These are phyloP conservation scores for Pholiota microspora DNA, from an alignment of 768 basidiomycete genomes.

Conservation along the genomic window DNA sequence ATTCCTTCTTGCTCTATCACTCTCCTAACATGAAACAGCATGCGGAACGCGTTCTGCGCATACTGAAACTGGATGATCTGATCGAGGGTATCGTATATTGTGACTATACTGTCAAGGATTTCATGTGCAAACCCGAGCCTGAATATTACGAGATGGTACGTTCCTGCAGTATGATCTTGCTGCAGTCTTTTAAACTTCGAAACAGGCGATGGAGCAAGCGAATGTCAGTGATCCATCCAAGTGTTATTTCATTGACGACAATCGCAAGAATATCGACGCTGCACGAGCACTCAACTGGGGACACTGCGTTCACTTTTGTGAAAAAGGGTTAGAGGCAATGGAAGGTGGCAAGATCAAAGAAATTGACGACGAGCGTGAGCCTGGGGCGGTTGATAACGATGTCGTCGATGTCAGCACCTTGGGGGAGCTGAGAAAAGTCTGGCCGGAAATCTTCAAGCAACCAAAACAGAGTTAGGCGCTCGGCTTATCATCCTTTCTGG, in stretches of 20 bases:
- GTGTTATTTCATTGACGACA: conserved; percentile 83
- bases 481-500: background rate
- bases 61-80: conserved; percentile 69
- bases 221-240: conserved; percentile 61
- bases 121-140: conserved; percentile 80
- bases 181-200: conserved; percentile 8
- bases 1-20: background rate
- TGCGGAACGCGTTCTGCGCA: conserved; percentile 73
- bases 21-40: conserved; percentile 47
- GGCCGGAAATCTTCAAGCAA: conserved; percentile 70
- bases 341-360: conserved; percentile 61
- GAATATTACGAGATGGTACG: conserved; percentile 64
- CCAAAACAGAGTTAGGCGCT: background rate
- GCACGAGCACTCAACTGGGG: conserved; percentile 70
- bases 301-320: conserved; percentile 74
- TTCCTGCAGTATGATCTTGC: background rate
- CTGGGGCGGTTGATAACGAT: conserved; percentile 35
- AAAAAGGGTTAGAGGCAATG: conserved; percentile 57
- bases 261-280: conserved; percentile 61
- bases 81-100: conserved; percentile 79
- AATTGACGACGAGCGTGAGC: conserved; percentile 38
- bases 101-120: conserved; percentile 64
- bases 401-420: conserved; percentile 55
- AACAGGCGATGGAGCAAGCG: conserved; percentile 66
- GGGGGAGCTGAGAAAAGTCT: conserved; percentile 66